phyloP scores from a whole-genome alignment of 2,329 filamentous ascomycete species.

The Volutella citrinella region DNA sequence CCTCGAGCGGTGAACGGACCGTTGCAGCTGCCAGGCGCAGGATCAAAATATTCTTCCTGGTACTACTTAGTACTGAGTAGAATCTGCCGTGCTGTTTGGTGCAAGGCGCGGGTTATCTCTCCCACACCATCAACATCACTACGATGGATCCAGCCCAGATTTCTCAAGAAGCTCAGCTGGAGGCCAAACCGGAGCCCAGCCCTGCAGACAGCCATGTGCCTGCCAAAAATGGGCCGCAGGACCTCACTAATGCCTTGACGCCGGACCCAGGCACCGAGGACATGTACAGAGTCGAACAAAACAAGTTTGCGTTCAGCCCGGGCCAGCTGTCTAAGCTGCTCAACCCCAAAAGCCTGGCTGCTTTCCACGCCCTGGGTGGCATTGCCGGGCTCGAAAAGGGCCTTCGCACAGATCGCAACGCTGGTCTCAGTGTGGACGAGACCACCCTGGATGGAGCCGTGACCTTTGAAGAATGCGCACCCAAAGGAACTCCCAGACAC shows the following conservation, averaged over 20 bases:
- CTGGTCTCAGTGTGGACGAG: constrained; percentile 71
- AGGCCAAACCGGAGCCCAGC: constrained; percentile 10
- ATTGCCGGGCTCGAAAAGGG: constrained; percentile 71
- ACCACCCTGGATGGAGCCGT: constrained; percentile 59
- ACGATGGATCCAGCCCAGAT: constrained; percentile 16
- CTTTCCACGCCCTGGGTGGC: constrained; percentile 74
- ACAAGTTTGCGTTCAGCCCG: constrained; percentile 80
- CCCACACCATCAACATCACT: constrained; percentile 9
- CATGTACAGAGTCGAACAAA: constrained; percentile 70
- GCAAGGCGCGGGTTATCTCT: background rate
- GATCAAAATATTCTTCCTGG: no score
- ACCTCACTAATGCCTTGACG: constrained; percentile 30
- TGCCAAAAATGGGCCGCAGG: constrained; percentile 15
- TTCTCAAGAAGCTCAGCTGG: constrained; percentile 13
- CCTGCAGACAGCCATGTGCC: constrained; percentile 5
- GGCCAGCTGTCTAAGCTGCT: constrained; percentile 77
- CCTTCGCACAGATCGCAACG: constrained; percentile 59
- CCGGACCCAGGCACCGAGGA: constrained; percentile 68
- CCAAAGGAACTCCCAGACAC: constrained; percentile 33
- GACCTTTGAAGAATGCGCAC: constrained; percentile 61
- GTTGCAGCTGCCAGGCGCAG: no score
- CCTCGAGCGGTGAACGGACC: no score
- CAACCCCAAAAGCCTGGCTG: constrained; percentile 74
- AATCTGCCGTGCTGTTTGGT: no score
- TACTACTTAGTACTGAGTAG: no score